Evolutionary conservation across 2,329 filamentous ascomycete species (phyloP), one percentile per base, ranked within the genome.

Genomic region (Neoarthrinium moseri): DNA sequence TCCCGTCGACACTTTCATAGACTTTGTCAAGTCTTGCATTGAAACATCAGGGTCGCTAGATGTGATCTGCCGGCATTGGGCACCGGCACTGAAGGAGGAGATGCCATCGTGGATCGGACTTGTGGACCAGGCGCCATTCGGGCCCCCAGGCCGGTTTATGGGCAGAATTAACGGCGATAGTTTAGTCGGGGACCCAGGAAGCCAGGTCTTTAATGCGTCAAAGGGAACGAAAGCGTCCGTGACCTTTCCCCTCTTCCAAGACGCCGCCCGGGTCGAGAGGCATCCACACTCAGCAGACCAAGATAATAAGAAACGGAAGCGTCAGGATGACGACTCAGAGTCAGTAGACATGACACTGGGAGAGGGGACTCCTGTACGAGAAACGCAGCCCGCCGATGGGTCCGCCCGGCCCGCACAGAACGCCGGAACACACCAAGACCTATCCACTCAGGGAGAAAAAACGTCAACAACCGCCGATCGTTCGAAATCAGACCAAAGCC

Each of bases 41-140:
- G 10, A 27, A 5, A 47, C 35, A 4, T 52, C 45, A 4, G 35
- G 35, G 4, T 53, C 51, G 2, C 38, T 60, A 2, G 57, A 60
- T 34, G 57, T 60, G 13, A 41, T 60, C 10, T 59, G 54, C 27
- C 51, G 54, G 2, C 51, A 49, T 13, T 60, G 56, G 57, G 56
- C 57, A 5, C 21, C 46, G 3, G 37, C 49, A 5, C 48, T 43
- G 22, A 52, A 26, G 32, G 36, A 35, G 36, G 41, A 21, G 5
- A 23, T 11, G 8, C 51, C 51, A 12, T 53, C 51, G 12, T 53
- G 51, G 51, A 51, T 53, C 17, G 36, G 42, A 20, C 37, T 30
- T 1, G 29, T 51, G 5, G 26, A 15, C 4, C 33, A 50, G 22
- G 44, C 47, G 10, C 33, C 44, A 4, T 51, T 26, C 15, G 50